phyloP scores from a whole-genome alignment of 129 eudicot genomes.

The Erigeron canadensis region DNA sequence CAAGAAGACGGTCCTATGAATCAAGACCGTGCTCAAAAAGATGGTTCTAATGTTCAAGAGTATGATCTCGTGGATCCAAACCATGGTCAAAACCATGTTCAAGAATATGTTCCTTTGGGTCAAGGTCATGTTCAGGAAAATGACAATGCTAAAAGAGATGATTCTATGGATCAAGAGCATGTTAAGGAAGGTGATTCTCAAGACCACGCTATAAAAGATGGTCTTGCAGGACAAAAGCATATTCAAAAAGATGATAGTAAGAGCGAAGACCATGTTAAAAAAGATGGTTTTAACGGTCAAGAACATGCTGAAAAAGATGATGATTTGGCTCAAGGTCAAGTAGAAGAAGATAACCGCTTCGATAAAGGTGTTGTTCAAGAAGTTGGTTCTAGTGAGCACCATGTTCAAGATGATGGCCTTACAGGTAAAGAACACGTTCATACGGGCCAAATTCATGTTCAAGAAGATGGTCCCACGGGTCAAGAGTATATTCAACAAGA shows the following conservation, averaged over 20 bases:
- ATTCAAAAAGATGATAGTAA: background rate
- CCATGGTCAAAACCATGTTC: background rate
- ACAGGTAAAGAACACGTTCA: background rate
- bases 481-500: no score
- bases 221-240: background rate
- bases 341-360: background rate
- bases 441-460: background rate
- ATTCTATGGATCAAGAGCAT: no score
- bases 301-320: background rate
- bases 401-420: background rate
- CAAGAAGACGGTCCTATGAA: background rate
- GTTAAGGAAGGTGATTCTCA: no score
- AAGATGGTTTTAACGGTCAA: slow-evolving; percentile 12
- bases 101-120: background rate
- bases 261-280: background rate
- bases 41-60: background rate
- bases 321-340: background rate
- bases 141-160: background rate
- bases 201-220: no score
- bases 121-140: background rate
- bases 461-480: background rate
- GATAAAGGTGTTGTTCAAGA: background rate
- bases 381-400: background rate
- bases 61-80: background rate
- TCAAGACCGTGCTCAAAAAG: background rate